Conservation (phyloP, 495 filamentous ascomycete species). For the Wilcoxina mikolae region DNA sequence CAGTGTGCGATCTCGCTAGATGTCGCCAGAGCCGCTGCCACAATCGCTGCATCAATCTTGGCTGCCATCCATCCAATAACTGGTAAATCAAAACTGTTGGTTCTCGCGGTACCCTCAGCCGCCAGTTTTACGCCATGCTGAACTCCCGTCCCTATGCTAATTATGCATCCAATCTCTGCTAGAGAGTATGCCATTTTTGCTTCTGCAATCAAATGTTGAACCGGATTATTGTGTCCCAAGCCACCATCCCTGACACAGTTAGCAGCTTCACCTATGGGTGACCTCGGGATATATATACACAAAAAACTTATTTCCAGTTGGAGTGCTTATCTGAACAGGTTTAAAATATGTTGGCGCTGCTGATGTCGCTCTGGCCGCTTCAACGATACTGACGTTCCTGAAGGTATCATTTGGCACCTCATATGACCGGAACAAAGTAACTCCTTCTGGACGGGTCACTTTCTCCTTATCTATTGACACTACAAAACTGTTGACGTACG, state of each 20-base stretch:
- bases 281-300: not conserved
- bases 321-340: not conserved
- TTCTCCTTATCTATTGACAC: slow-evolving; percentile 2
- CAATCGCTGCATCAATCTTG: slow-evolving; percentile 1
- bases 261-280: not conserved
- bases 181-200: slow-evolving; percentile 2
- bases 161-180: slow-evolving; percentile 5
- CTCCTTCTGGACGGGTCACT: not conserved
- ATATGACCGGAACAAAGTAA: slow-evolving; percentile 2
- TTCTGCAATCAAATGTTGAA: slow-evolving; percentile 5
- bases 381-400: not conserved
- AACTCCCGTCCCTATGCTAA: slow-evolving; percentile 10
- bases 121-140: not conserved
- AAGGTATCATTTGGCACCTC: not conserved
- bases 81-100: not conserved
- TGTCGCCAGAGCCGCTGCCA: not conserved
- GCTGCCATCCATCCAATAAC: not conserved
- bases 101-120: not conserved
- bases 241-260: slow-evolving; percentile 5
- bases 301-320: not conserved
- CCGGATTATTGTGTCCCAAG: slow-evolving; percentile 9
- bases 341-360: slow-evolving; percentile 11
- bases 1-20: not conserved
- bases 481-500: not conserved
- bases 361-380: slow-evolving; percentile 12